Conservation (phyloP, 2,329 filamentous ascomycete genomes). For the Cordyceps tenuipes region DNA sequence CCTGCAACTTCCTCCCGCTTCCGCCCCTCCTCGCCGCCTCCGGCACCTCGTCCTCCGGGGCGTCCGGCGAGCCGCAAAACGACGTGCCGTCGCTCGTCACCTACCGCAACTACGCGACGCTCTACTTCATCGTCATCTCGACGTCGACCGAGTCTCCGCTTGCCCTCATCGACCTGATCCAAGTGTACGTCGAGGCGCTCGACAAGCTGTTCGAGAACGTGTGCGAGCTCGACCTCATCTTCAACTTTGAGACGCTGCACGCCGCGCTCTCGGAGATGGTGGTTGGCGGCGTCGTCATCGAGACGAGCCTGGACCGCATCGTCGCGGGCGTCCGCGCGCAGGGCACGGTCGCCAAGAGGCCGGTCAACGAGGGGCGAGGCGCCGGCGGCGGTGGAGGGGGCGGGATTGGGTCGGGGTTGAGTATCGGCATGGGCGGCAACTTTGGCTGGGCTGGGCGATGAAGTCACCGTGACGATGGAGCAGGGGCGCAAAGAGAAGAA, state of each 20-base stretch:
- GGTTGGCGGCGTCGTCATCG: conserved; percentile 86
- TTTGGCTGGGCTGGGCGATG: conserved; percentile 45
- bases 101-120: conserved; percentile 94
- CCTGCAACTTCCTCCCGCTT: conserved; percentile 92
- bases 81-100: conserved; percentile 93
- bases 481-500: neutral
- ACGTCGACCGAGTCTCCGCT: conserved; percentile 94
- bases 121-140: conserved; percentile 97
- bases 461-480: neutral
- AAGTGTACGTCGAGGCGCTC: conserved; percentile 94
- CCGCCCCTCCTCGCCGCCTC: conserved; percentile 57
- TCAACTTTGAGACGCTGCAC: conserved; percentile 97
- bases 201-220: conserved; percentile 97
- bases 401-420: conserved; percentile 39
- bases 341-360: conserved; percentile 68
- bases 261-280: conserved; percentile 89
- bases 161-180: conserved; percentile 90
- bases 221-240: conserved; percentile 95
- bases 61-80: conserved; percentile 57
- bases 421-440: conserved; percentile 50
- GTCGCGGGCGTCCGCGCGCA: conserved; percentile 75
- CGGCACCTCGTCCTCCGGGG: conserved; percentile 53
- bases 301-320: conserved; percentile 83
- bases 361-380: conserved; percentile 59
- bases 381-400: conserved; percentile 17